These are phyloP conservation scores for Heterobasidion parviporum DNA, from an alignment of 1,284 basidiomycete species.

Conservation along the genomic window DNA sequence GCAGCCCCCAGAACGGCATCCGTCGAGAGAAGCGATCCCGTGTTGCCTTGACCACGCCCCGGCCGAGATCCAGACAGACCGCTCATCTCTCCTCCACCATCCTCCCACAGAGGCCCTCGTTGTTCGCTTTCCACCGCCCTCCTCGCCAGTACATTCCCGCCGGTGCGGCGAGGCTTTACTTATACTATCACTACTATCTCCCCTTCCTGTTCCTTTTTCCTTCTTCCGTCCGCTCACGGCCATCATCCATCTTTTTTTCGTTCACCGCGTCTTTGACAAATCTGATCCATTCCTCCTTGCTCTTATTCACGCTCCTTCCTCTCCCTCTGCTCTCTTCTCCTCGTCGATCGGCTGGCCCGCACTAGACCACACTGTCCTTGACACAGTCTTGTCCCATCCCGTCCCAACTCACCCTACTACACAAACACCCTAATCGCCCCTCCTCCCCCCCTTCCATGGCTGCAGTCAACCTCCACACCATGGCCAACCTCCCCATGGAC, in stretches of 20 bases:
- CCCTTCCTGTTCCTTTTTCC: slow-evolving; percentile 11
- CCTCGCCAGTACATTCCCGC: neutral
- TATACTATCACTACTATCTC: neutral
- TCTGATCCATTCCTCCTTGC: slow-evolving; percentile 3
- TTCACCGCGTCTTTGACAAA: neutral
- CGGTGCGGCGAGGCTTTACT: neutral
- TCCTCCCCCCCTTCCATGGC: slow-evolving; percentile 38
- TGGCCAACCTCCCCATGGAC: slow-evolving; percentile 61
- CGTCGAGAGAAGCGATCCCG: neutral
- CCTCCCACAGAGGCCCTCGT: slow-evolving; percentile 6
- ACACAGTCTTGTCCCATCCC: neutral
- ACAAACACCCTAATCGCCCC: slow-evolving; percentile 13
- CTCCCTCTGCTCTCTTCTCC: slow-evolving; percentile 7
- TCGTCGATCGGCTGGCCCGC: slow-evolving; percentile 29
- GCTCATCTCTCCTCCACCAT: slow-evolving; percentile 1
- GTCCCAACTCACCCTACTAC: slow-evolving; percentile 15
- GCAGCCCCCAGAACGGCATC: neutral
- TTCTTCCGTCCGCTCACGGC: slow-evolving; percentile 6
- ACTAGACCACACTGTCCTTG: slow-evolving; percentile 19
- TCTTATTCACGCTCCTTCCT: slow-evolving; percentile 12
- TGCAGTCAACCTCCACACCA: slow-evolving; percentile 66
- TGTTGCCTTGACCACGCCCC: slow-evolving; percentile 65
- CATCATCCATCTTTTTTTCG: slow-evolving; percentile 13
- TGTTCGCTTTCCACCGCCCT: slow-evolving; percentile 5
- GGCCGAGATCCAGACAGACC: slow-evolving; percentile 14